Conservation (phyloP, 2,329 filamentous ascomycete species). For the Mariannaea elegans region DNA sequence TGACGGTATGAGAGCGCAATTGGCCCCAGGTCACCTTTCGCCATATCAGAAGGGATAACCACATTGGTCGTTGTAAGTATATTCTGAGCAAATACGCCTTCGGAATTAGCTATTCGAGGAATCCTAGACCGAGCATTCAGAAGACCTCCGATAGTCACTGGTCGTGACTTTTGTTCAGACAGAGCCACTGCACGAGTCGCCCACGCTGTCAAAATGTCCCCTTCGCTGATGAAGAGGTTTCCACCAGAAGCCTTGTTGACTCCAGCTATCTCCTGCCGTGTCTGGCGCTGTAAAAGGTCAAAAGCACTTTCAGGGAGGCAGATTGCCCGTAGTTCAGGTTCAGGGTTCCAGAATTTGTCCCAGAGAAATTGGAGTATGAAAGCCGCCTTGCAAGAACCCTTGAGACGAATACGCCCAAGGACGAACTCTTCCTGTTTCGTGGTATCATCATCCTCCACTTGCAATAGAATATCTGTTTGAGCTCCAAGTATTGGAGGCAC, state of each 20-base stretch:
- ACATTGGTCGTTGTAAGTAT: constrained; percentile 33
- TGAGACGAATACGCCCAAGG: constrained; percentile 12
- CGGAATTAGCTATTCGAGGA: constrained; percentile 16
- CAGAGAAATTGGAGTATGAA: constrained; percentile 38
- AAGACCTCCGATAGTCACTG: constrained; percentile 36
- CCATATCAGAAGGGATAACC: constrained; percentile 34
- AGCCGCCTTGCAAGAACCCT: neutral
- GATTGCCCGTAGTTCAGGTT: constrained; percentile 48
- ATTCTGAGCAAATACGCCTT: constrained; percentile 42
- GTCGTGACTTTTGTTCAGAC: constrained; percentile 21
- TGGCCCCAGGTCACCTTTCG: constrained; percentile 35
- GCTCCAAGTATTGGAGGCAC: constrained; percentile 39
- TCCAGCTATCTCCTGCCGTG: constrained; percentile 3
- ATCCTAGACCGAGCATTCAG: constrained; percentile 41
- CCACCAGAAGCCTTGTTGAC: neutral
- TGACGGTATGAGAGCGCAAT: constrained; percentile 44
- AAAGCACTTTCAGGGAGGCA: constrained; percentile 46
- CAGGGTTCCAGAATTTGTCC: constrained; percentile 42
- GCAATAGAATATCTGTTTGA: neutral
- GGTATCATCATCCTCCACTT: constrained; percentile 1
- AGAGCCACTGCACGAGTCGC: constrained; percentile 36
- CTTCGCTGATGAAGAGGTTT: constrained; percentile 53
- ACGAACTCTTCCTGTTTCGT: constrained; percentile 39
- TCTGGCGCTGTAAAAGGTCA: constrained; percentile 2
- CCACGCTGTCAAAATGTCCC: constrained; percentile 57